Evolutionary conservation across 495 filamentous ascomycete genomes (phyloP), one percentile per base, ranked within the genome.

Genomic region (Tuber borchii): DNA sequence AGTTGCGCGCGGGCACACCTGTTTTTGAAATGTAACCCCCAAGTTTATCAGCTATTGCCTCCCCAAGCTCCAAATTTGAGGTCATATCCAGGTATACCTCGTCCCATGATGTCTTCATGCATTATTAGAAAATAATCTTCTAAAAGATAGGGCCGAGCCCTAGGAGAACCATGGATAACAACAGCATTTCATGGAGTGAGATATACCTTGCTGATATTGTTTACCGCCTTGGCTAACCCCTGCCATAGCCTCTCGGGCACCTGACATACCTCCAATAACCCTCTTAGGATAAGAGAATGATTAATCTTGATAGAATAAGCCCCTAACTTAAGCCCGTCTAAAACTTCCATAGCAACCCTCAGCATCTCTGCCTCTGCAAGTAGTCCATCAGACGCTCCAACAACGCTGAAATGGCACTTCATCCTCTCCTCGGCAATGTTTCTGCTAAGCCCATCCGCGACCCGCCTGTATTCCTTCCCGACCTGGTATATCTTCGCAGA

Each of bases 321-420:
- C 75, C 87, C 90, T 71, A 87, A 85, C 39, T 90, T 91, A 17
- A 97, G 86, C 16, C 85, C 85, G 77, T 93, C 89, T 78, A 97
- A 94, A 20, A 97, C 90, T 82, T 97, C 94, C 81, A 86, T 89
- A 31, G 92, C 87, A 77, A 97, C 93, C 71, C 90, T 85, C 76
- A 97, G 84, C 70, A 96, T 90, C 86, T 97, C 94, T 31, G 94
- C 92, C 84, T 97, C 94, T 69, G 94, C 92, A 44, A 97, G 86
- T 93, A 97, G 97, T 20, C 90, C 82, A 81, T 97, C 94, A 83
- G 92, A 94, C 43, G 85, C 84, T 74, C 94, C 94, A 26, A 93
- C 93, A 85, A 97, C 93, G 84, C 97, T 93, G 82, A 97, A 95
- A 84, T 97, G 93, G 85, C 94, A 97, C 86, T 95, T 94, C 90